Evolutionary conservation across 805 yeast species (phyloP), one percentile per base, ranked within the genome.

Genomic region (Barnettozyma wickerhamii): DNA sequence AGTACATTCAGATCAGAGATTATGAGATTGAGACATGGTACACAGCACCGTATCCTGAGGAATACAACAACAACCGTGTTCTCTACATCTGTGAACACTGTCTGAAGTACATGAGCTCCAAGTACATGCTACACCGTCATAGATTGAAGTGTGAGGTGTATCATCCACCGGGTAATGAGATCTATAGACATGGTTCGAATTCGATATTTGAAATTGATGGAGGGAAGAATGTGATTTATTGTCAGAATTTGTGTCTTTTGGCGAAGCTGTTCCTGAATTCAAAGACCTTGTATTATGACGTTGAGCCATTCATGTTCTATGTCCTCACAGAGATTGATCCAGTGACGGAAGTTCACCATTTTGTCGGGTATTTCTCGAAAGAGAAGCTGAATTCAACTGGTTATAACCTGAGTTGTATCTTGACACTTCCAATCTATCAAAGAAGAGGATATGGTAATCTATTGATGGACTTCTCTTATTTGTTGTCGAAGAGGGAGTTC

Each of bases 131-230:
- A 38, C 67, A 72, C 49, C 69, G 98, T 20, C 99, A 93, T 61
- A 69, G 66, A 45, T 51, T 78, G 45, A 90, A 91, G 57, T 93
- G 98, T 61, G 73, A 72, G 23, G 63, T 74, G 38, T 66, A 64
- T 35, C 81, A 75, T 49, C 98, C 98, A 2, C 97, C 97, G 0
- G 98, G 98, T 1, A 79, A 79, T 56, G 96, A 91, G 53, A 85
- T 91, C 19, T 93, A 93, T 55, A 71, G 96, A 39, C 84, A 84
- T 50, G 79, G 77, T 40, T 59, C 71, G 48, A 65, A 71, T 20
- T 78, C 95, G 34, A 72, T 93, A 29, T 93, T 90, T 76, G 98
- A 93, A 61, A 80, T 93, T 15, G 98, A 93, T 56, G 99, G 99
- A 0, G 68, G 95, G 27, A 84, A 84, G 47, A 80, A 84, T 53